Base-by-base conservation (phyloP, 495 filamentous ascomycete species). In the Podospora comata region DNA sequence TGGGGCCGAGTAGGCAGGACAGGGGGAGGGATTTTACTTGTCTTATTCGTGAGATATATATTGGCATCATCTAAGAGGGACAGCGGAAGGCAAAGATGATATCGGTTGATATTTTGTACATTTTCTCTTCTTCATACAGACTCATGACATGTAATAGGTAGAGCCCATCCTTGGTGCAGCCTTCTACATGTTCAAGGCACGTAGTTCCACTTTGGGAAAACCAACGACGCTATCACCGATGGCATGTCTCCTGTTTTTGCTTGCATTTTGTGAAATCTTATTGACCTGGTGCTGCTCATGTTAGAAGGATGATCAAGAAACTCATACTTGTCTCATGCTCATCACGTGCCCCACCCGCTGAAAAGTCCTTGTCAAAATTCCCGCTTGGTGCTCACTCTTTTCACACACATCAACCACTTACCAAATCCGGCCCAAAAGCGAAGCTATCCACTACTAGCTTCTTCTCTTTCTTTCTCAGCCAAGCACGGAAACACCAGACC, bases 21-120 rank as follows among this genome's bases (percentile, higher is more conserved):
- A 66, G 73, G 0, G 80, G 81, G 28, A 55, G 75, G 27, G 79
- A 82, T 71, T 0, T 75, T 11, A 15, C 32, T 44, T 75, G 72
- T 39, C 78, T 78, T 73, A 66, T 80, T 4, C 82, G 79, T 82
- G 76, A 78, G 18, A 2, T 30, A n/a, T 30, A n/a, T 39, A 44
- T 53, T 4, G 7, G 7, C 30, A 32, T 32, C 4, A 32, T 32
- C 30, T 32, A 4, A 32, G 23, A 23, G 23, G 23, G 23, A 23
- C 23, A 23, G 23, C 23, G 23, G 23, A 23, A 23, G 23, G 23
- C 23, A 23, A 23, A 23, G 23, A 23, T 23, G 23, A 23, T 23
- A 23, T 23, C 1, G 23, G 23, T 23, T 23, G 23, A 23, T 23
- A 23, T 23, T 23, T 23, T 23, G 23, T 23, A 23, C 23, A 23